phyloP scores from a whole-genome alignment of 345 rosid species.

The Erodium maritimum region DNA sequence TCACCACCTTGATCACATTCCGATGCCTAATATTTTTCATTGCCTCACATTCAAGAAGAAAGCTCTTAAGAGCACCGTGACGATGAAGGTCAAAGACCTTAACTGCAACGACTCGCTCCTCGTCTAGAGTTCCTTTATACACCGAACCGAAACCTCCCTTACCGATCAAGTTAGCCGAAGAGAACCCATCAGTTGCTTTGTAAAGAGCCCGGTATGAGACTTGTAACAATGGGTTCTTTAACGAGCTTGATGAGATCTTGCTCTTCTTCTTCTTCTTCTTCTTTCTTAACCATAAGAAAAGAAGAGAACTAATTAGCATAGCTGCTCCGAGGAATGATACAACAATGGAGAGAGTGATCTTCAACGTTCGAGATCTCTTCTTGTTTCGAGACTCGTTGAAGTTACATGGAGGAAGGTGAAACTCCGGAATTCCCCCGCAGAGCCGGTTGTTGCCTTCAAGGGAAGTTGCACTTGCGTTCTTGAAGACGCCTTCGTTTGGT shows the following conservation, averaged over 20 bases:
- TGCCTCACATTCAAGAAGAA: conserved; percentile 11
- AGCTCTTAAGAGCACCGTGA: conserved; percentile 11
- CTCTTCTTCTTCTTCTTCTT: neutral
- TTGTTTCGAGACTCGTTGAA: neutral
- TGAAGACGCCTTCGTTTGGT: conserved; percentile 9
- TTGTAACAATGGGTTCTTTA: neutral
- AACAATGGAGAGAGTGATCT: neutral
- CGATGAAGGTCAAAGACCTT: conserved; percentile 13
- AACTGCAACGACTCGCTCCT: conserved; percentile 6
- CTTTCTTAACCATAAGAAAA: neutral
- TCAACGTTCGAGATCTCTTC: neutral
- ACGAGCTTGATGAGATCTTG: neutral
- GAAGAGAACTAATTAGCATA: neutral
- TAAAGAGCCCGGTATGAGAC: conserved; percentile 8
- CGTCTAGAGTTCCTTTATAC: conserved; percentile 7
- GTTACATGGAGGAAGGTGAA: conserved; percentile 1
- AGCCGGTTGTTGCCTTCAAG: conserved; percentile 4
- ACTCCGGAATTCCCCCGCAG: conserved; percentile 6
- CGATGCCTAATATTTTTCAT: conserved; percentile 23
- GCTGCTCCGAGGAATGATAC: neutral
- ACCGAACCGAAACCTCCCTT: conserved; percentile 13
- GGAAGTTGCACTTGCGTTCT: conserved; percentile 1
- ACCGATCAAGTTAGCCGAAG: conserved; percentile 10
- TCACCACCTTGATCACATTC: conserved; percentile 35
- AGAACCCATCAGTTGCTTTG: conserved; percentile 15